Conservation (phyloP, 352 stramenopile genomes). For the Aphanomyces astaci region DNA sequence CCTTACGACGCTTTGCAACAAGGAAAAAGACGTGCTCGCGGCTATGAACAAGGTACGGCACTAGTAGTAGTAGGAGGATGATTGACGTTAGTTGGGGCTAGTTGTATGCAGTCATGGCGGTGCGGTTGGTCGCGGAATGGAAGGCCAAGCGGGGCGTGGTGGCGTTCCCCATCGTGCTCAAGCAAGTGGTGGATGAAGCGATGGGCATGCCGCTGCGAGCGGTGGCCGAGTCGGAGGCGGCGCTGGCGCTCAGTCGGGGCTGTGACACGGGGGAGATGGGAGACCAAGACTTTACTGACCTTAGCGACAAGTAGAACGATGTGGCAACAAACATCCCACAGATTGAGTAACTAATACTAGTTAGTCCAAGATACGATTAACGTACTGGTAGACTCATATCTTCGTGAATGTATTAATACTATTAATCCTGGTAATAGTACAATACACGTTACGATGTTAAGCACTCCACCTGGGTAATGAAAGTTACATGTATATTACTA, state of each 20-base stretch:
- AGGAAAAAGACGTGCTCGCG: slow-evolving; percentile 24
- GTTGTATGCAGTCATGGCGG: slow-evolving; percentile 14
- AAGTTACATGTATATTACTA: too few species aligned
- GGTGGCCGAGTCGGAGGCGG: slow-evolving; percentile 3
- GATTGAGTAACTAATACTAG: too few species aligned
- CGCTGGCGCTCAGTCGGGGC: not conserved
- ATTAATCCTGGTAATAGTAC: too few species aligned
- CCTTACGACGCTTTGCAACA: slow-evolving; percentile 56
- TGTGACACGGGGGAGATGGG: not conserved
- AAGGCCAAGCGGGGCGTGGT: slow-evolving; percentile 4
- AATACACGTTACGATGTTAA: too few species aligned
- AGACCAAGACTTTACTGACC: slow-evolving; percentile 7
- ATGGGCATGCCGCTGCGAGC: not conserved
- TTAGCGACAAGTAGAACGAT: not conserved
- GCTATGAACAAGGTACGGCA: slow-evolving; percentile 37
- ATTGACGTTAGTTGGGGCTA: not conserved
- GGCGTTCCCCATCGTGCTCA: slow-evolving; percentile 14
- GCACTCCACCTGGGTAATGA: too few species aligned
- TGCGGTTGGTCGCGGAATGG: slow-evolving; percentile 18
- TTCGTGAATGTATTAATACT: too few species aligned
- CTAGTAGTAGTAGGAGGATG: not conserved
- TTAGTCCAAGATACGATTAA: too few species aligned
- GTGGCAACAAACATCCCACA: too few species aligned
- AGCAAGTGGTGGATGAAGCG: not conserved
- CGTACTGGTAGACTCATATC: too few species aligned